Conservation (phyloP, 2,329 filamentous ascomycete species). For the Diaporthe sp. region DNA sequence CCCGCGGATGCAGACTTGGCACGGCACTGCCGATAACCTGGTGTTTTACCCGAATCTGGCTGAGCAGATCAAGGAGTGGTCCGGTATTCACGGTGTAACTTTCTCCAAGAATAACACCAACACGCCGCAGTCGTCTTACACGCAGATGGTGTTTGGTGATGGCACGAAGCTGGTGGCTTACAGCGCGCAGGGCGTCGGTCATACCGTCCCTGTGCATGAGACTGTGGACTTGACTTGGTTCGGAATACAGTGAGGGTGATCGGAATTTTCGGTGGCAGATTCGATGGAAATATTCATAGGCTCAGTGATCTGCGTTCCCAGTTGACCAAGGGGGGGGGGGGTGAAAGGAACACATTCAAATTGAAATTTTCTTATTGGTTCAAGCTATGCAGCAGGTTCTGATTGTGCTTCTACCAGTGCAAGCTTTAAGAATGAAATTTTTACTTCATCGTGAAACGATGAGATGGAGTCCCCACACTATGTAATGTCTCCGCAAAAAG, state of each 20-base stretch:
- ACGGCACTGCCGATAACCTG: conserved; percentile 43
- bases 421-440: too few relatives aligned
- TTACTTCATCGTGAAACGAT: too few relatives aligned
- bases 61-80: conserved; percentile 47
- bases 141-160: conserved; percentile 45
- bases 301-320: background rate
- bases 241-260: conserved; percentile 5
- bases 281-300: background rate
- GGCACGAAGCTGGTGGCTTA: conserved; percentile 45
- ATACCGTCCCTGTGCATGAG: conserved; percentile 44
- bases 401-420: too few relatives aligned
- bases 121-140: conserved; percentile 42
- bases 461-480: too few relatives aligned
- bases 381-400: too few relatives aligned
- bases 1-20: conserved; percentile 44
- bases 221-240: conserved; percentile 32
- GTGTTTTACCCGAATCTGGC: conserved; percentile 39
- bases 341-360: background rate
- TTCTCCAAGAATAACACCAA: conserved; percentile 39
- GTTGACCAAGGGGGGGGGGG: fast-evolving
- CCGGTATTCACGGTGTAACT: conserved; percentile 40
- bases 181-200: conserved; percentile 42
- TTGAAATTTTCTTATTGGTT: background rate
- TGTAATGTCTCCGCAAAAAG: background rate
- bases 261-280: too few relatives aligned